These are phyloP conservation scores for Zymoseptoria brevis DNA, from an alignment of 2,329 filamentous ascomycete species.

Conservation along the genomic window DNA sequence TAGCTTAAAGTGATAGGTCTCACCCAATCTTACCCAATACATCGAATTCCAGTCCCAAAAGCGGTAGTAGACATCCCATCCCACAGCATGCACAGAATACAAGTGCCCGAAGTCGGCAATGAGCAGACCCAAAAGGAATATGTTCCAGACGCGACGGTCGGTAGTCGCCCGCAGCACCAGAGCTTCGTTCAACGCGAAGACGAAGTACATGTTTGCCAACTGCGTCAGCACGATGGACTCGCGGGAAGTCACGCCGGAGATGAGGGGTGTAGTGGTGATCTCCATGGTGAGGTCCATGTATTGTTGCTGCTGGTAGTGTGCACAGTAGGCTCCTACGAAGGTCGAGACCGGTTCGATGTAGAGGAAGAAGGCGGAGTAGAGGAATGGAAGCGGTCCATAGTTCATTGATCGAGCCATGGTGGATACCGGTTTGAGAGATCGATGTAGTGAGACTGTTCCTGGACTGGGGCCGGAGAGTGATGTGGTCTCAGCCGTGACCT, in stretches of 20 bases:
- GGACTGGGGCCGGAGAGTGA: neutral
- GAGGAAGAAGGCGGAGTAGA: constrained; percentile 68
- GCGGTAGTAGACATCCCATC: constrained; percentile 41
- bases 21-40: constrained; percentile 17
- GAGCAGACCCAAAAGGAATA: constrained; percentile 58
- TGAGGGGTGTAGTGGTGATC: constrained; percentile 31
- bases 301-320: constrained; percentile 41
- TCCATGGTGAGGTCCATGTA: constrained; percentile 60
- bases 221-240: constrained; percentile 60
- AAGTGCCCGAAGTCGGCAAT: constrained; percentile 72
- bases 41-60: constrained; percentile 32
- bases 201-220: constrained; percentile 69
- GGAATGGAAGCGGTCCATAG: constrained; percentile 42
- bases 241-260: constrained; percentile 48
- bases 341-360: constrained; percentile 57
- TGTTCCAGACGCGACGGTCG: constrained; percentile 62
- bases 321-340: constrained; percentile 46
- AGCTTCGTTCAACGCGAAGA: constrained; percentile 70
- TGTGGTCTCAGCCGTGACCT: neutral
- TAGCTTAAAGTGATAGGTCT: no score
- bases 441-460: neutral
- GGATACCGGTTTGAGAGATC: neutral
- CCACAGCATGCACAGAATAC: constrained; percentile 55
- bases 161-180: constrained; percentile 62
- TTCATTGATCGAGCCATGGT: neutral